Conservation (phyloP, 805 yeast genomes). For the fission yeast (Schizosaccharomyces pombe) region DNA sequence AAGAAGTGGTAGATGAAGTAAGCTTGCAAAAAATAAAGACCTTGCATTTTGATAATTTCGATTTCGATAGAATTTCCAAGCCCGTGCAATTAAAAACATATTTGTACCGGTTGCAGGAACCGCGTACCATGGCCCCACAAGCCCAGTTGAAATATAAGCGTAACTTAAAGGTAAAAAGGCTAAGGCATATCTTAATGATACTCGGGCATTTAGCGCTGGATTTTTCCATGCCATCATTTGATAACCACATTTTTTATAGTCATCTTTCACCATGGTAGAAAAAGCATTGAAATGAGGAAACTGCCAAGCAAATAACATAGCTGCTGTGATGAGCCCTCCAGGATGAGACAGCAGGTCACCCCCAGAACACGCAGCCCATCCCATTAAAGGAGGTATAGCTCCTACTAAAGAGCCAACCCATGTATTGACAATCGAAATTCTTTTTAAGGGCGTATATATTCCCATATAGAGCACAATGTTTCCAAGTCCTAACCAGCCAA, state of each 20-base stretch:
- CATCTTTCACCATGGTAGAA: conserved; percentile 67
- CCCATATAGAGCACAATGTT: conserved; percentile 74
- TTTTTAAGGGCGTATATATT: conserved; percentile 72
- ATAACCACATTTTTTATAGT: conserved; percentile 80
- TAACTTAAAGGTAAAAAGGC: conserved; percentile 83
- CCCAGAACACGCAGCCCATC: conserved; percentile 82
- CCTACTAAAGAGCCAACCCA: conserved; percentile 99
- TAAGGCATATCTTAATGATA: conserved; percentile 71
- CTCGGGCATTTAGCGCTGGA: conserved; percentile 80
- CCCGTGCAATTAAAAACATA: conserved; percentile 63
- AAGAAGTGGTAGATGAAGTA: conserved; percentile 79
- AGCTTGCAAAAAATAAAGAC: conserved; percentile 79
- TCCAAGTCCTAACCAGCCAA: conserved; percentile 52
- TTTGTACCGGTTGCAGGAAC: conserved; percentile 65
- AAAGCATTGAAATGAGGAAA: conserved; percentile 92
- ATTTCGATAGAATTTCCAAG: conserved; percentile 68
- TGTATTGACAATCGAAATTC: conserved; percentile 66
- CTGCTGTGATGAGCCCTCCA: conserved; percentile 88
- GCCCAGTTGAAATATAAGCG: conserved; percentile 52
- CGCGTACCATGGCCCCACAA: conserved; percentile 62
- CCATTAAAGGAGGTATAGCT: conserved; percentile 96
- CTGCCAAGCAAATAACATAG: conserved; percentile 85
- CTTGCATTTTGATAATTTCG: conserved; percentile 38
- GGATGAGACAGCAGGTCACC: conserved; percentile 35
- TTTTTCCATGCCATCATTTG: conserved; percentile 92